Evolutionary conservation across 225 moss, liverwort and hornwort genomes (phyloP).

Genomic region (Sphagnum contortum): DNA sequence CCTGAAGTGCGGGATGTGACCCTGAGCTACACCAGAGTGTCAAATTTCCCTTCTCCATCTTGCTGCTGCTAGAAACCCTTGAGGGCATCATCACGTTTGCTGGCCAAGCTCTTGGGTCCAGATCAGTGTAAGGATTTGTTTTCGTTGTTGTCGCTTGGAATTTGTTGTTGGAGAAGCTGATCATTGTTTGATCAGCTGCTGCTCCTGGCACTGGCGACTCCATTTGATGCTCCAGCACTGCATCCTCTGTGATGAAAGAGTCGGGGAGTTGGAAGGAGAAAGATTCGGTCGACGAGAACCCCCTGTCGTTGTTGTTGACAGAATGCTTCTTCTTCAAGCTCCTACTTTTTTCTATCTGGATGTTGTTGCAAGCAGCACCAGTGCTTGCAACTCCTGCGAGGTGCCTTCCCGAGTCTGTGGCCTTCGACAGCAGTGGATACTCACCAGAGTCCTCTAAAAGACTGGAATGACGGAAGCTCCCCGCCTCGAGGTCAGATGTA

Average conservation of each 20-base stretch:
- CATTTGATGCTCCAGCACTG: slow-evolving; percentile 15
- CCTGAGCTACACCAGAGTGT: too few relatives aligned
- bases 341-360: slow-evolving; percentile 17
- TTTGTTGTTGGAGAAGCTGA: too few relatives aligned
- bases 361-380: slow-evolving; percentile 3
- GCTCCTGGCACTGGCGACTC: slow-evolving; percentile 7
- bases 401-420: not conserved
- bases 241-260: slow-evolving; percentile 8
- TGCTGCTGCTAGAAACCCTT: too few relatives aligned
- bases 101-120: too few relatives aligned
- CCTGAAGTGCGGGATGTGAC: too few relatives aligned
- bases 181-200: not conserved
- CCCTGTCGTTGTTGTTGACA: slow-evolving; percentile 11
- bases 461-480: too few relatives aligned
- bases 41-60: too few relatives aligned
- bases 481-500: not conserved
- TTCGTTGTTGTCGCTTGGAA: too few relatives aligned
- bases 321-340: slow-evolving; percentile 14
- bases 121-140: too few relatives aligned
- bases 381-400: too few relatives aligned
- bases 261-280: slow-evolving; percentile 34
- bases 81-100: too few relatives aligned
- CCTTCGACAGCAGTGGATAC: slow-evolving; percentile 16
- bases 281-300: slow-evolving; percentile 47
- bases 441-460: slow-evolving; percentile 7